Percentiles rank a stretch among this genome's conserved stretches.
These are phyloP conservation scores for Curvularia lunata DNA, from an alignment of 2,329 filamentous ascomycete species.

Conservation along the genomic window DNA sequence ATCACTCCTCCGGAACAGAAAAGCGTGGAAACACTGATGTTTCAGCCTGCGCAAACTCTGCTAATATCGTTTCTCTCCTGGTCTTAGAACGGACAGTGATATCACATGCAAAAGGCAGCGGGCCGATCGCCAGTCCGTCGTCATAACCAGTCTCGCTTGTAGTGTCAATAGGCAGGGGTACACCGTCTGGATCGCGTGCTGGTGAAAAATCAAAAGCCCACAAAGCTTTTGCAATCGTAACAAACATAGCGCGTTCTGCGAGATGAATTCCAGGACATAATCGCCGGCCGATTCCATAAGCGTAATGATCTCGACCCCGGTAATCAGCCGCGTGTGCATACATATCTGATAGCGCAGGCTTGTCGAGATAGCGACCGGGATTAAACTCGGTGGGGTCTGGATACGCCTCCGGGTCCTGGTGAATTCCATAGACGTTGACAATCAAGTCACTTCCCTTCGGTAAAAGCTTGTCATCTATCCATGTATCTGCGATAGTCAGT, in stretches of 20 bases:
- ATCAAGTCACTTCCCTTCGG: slow-evolving; percentile 40
- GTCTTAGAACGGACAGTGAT: too few species aligned
- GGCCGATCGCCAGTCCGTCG: too few species aligned
- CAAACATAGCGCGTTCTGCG: slow-evolving; percentile 58
- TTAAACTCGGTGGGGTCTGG: slow-evolving; percentile 32
- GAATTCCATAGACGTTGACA: slow-evolving; percentile 36
- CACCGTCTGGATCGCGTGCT: neutral
- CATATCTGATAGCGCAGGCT: slow-evolving; percentile 44
- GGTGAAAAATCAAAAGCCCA: slow-evolving; percentile 57
- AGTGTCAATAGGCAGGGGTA: too few species aligned
- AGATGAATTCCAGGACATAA: slow-evolving; percentile 61
- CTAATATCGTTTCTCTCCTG: too few species aligned
- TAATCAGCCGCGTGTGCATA: slow-evolving; percentile 46
- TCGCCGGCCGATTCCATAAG: slow-evolving; percentile 58
- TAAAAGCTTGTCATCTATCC: slow-evolving; percentile 46
- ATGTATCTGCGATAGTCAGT: slow-evolving; percentile 41
- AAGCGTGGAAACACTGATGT: too few species aligned
- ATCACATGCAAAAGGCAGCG: too few species aligned
- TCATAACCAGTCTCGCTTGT: too few species aligned
- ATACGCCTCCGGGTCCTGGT: slow-evolving; percentile 22
- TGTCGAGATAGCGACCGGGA: slow-evolving; percentile 45
- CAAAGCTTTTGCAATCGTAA: slow-evolving; percentile 48
- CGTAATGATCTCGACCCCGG: slow-evolving; percentile 54
- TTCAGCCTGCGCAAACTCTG: too few species aligned
- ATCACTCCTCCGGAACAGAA: too few species aligned